These are phyloP conservation scores for Aspergillus oerlinghausenensis DNA, from an alignment of 2,329 filamentous ascomycete genomes.

Conservation along the genomic window DNA sequence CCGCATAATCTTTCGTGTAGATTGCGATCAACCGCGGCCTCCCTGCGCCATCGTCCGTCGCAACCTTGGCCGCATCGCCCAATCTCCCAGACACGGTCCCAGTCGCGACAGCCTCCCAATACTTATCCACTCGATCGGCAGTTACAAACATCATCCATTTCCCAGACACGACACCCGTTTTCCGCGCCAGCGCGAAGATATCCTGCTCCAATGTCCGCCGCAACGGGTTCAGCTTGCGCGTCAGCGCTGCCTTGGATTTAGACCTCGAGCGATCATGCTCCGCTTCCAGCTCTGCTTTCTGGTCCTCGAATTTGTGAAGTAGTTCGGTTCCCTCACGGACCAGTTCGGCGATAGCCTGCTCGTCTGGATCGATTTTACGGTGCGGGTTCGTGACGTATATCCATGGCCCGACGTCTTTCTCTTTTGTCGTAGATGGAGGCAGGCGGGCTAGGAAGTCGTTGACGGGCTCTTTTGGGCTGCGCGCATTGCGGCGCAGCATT, in stretches of 20 bases:
- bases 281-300: slow-evolving; percentile 47
- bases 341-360: slow-evolving; percentile 47
- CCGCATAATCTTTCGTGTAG: slow-evolving; percentile 71
- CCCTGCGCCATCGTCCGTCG: slow-evolving; percentile 46
- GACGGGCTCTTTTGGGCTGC: slow-evolving; percentile 53
- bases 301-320: slow-evolving; percentile 45
- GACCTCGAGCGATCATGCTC: slow-evolving; percentile 42
- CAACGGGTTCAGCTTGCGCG: slow-evolving; percentile 38
- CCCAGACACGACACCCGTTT: slow-evolving; percentile 56
- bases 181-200: slow-evolving; percentile 58
- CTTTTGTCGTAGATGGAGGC: slow-evolving; percentile 59
- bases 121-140: slow-evolving; percentile 17
- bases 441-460: slow-evolving; percentile 63
- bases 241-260: slow-evolving; percentile 30
- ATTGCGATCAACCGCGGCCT: slow-evolving; percentile 64
- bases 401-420: slow-evolving; percentile 53
- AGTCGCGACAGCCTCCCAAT: slow-evolving; percentile 59
- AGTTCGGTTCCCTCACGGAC: slow-evolving; percentile 52
- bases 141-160: slow-evolving; percentile 48
- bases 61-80: slow-evolving; percentile 69
- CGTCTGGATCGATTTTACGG: slow-evolving; percentile 35
- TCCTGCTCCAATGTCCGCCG: slow-evolving; percentile 46
- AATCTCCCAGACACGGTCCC: slow-evolving; percentile 66
- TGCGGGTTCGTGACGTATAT: slow-evolving; percentile 67
- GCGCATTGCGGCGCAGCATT: slow-evolving; percentile 10